These are phyloP conservation scores for Wallacemonas rigidus DNA, from an alignment of 208 protist species.

Conservation along the genomic window DNA sequence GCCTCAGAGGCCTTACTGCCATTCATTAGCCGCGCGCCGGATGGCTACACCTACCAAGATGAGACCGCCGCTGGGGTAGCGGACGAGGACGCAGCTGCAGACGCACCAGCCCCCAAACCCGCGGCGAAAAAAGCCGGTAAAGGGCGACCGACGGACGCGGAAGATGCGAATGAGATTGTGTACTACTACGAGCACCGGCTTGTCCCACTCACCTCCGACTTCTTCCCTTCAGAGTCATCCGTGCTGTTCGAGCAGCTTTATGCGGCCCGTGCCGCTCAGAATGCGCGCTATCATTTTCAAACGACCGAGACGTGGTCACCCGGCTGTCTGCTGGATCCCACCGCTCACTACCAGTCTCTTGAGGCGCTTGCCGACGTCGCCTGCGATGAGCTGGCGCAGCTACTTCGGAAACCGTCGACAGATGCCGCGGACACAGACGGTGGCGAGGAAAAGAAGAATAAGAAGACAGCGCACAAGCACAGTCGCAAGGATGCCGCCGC, in stretches of 20 bases:
- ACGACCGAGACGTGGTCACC: constrained; percentile 42
- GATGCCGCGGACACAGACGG: too few species aligned
- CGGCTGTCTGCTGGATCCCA: constrained; percentile 44
- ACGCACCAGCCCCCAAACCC: background rate
- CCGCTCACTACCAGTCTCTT: constrained; percentile 33
- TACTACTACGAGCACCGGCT: constrained; percentile 58
- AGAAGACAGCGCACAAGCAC: too few species aligned
- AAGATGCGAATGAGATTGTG: constrained; percentile 2
- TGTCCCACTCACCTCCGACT: constrained; percentile 46
- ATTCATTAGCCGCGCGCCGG: constrained; percentile 36
- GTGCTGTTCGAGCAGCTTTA: constrained; percentile 59
- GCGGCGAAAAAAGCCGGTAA: background rate
- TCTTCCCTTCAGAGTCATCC: constrained; percentile 43
- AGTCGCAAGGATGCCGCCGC: background rate
- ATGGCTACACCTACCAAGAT: constrained; percentile 33
- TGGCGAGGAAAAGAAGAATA: too few species aligned
- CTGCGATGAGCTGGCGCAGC: constrained; percentile 20
- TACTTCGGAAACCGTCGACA: too few species aligned
- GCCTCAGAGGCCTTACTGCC: constrained; percentile 15
- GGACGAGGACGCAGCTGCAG: background rate
- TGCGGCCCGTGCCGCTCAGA: constrained; percentile 35
- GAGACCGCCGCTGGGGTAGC: background rate
- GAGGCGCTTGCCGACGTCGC: constrained; percentile 8
- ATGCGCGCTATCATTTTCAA: constrained; percentile 63
- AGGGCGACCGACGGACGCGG: background rate